phyloP scores from a whole-genome alignment of 2,329 filamentous ascomycete genomes.

The Pseudomassariella vexata region DNA sequence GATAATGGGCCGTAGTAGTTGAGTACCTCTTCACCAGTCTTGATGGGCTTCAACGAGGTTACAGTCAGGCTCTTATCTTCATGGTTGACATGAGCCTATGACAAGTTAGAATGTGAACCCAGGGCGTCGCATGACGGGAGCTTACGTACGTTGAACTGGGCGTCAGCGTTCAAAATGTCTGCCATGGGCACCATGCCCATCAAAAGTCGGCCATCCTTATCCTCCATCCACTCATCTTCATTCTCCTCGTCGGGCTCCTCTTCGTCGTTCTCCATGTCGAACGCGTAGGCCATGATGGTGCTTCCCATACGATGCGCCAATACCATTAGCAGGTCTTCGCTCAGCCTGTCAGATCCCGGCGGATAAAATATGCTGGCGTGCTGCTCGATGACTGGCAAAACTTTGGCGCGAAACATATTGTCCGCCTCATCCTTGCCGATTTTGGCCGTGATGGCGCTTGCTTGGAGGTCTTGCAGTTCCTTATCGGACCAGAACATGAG shows the following conservation, averaged over 20 bases:
- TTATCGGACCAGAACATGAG: conserved; percentile 80
- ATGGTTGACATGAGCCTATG: conserved; percentile 48
- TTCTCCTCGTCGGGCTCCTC: conserved; percentile 50
- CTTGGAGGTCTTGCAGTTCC: conserved; percentile 69
- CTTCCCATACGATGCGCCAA: conserved; percentile 77
- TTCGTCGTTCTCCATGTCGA: conserved; percentile 61
- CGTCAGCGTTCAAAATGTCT: conserved; percentile 85
- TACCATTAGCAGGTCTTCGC: conserved; percentile 38
- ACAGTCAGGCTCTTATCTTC: conserved; percentile 58
- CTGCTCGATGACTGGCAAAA: conserved; percentile 45
- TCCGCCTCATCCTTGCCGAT: conserved; percentile 72
- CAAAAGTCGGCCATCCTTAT: conserved; percentile 48
- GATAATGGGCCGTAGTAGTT: conserved; percentile 88
- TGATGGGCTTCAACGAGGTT: conserved; percentile 63
- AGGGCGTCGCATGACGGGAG: no score
- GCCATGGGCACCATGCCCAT: conserved; percentile 91
- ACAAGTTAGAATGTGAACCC: conserved; percentile 6
- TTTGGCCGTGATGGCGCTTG: conserved; percentile 68
- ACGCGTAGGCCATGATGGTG: conserved; percentile 88
- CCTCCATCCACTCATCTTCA: conserved; percentile 60
- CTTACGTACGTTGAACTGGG: conserved; percentile 68
- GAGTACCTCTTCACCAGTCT: conserved; percentile 68
- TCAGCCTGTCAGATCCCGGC: conserved; percentile 21
- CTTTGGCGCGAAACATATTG: conserved; percentile 53
- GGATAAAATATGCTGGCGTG: conserved; percentile 41